Percentiles rank a stretch among this genome's conserved stretches.
These are phyloP conservation scores for Butyriboletus regius DNA, from an alignment of 1,284 basidiomycete species.

Conservation along the genomic window DNA sequence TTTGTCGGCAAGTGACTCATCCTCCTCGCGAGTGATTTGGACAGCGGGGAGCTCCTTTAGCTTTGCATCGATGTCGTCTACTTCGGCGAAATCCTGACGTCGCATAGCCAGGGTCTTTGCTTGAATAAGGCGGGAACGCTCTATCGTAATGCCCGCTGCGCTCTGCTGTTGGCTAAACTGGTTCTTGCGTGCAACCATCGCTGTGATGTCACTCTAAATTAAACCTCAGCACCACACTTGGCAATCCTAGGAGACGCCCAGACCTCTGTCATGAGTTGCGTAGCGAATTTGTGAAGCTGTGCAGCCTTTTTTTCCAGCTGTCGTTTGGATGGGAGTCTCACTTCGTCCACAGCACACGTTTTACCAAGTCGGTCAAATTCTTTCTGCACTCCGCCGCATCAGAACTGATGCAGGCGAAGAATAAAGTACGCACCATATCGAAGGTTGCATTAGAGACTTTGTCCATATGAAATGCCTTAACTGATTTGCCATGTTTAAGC, in stretches of 20 bases:
- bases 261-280: conserved; percentile 71
- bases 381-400: conserved; percentile 41
- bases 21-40: conserved; percentile 33
- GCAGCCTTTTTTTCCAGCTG: conserved; percentile 58
- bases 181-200: conserved; percentile 65
- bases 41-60: conserved; percentile 46
- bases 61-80: conserved; percentile 53
- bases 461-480: conserved; percentile 62
- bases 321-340: conserved; percentile 60
- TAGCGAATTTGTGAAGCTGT: conserved; percentile 52
- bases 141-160: conserved; percentile 42
- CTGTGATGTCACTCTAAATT: conserved; percentile 56
- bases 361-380: conserved; percentile 63
- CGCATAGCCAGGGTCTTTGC: conserved; percentile 63
- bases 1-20: conserved; percentile 42
- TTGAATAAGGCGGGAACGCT: conserved; percentile 58
- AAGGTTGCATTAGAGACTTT: conserved; percentile 71
- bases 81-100: conserved; percentile 60
- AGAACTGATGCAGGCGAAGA: background rate
- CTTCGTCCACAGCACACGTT: conserved; percentile 47
- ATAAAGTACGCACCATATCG: conserved; percentile 43
- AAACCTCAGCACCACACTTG: conserved; percentile 5
- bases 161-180: conserved; percentile 45
- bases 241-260: conserved; percentile 1
- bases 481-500: conserved; percentile 62